Percentiles rank a stretch among this genome's conserved stretches.
phyloP scores from a whole-genome alignment of 345 rosid species.

The Salix dunnii region DNA sequence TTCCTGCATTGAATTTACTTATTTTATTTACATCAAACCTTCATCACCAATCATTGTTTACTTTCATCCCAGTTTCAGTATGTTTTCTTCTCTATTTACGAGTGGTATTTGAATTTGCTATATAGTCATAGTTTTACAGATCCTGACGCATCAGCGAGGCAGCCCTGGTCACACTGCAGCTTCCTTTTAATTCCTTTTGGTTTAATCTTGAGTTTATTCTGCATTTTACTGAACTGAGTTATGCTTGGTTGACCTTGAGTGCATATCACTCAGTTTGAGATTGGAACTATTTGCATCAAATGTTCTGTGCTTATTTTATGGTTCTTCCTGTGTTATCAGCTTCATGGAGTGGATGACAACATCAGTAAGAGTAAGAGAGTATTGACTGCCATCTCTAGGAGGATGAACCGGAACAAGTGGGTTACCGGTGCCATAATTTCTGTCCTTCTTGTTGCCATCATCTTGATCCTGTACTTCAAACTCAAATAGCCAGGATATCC shows the following conservation, averaged over 20 bases:
- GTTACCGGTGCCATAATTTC: constrained; percentile 51
- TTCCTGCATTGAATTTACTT: background rate
- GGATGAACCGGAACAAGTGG: constrained; percentile 91
- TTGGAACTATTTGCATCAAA: background rate
- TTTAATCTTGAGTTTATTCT: too few species aligned
- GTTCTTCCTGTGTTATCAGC: constrained; percentile 40
- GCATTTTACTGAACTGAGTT: background rate
- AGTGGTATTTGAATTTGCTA: background rate
- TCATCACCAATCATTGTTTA: background rate
- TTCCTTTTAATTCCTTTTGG: background rate
- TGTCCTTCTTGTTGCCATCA: constrained; percentile 54
- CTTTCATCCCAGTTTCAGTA: background rate
- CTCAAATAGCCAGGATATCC: constrained; percentile 26
- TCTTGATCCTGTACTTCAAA: constrained; percentile 68
- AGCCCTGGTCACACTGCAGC: background rate
- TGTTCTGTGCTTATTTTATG: background rate
- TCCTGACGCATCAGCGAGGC: background rate
- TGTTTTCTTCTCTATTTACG: background rate
- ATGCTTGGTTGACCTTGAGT: background rate
- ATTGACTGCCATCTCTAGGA: constrained; percentile 66
- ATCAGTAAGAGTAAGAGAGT: constrained; percentile 83
- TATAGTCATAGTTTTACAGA: background rate
- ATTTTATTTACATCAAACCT: background rate
- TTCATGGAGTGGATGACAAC: constrained; percentile 88
- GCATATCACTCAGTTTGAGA: background rate